A percentile compares a stretch with the other conserved stretches of the same genome.
Conservation (phyloP, 2,329 filamentous ascomycete species). For the Aaosphaeria arxii region DNA sequence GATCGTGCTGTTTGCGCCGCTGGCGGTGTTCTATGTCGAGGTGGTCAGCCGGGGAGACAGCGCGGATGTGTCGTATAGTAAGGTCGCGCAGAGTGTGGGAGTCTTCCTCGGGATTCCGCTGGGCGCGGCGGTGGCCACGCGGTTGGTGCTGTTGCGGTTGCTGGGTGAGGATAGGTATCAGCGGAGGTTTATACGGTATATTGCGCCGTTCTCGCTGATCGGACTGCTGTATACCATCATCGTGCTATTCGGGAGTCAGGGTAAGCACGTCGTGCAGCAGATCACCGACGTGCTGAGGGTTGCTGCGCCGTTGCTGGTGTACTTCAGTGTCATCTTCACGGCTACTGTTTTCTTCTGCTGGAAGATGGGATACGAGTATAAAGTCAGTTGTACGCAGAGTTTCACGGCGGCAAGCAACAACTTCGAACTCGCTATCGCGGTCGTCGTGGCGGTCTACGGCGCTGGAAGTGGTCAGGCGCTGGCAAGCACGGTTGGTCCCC, state of each 20-base stretch:
- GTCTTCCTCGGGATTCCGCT: conserved; percentile 83
- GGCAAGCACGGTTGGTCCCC: conserved; percentile 76
- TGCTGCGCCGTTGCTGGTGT: conserved; percentile 75
- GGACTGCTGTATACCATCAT: conserved; percentile 85
- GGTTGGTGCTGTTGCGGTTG: conserved; percentile 58
- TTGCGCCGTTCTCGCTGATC: conserved; percentile 73
- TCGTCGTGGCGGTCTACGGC: conserved; percentile 79
- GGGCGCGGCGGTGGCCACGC: conserved; percentile 73
- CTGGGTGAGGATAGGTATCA: conserved; percentile 63
- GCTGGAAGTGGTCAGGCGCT: conserved; percentile 75
- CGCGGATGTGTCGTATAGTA: conserved; percentile 55
- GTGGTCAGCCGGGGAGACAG: conserved; percentile 58
- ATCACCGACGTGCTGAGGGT: conserved; percentile 81
- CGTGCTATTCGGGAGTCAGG: conserved; percentile 81
- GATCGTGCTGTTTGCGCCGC: conserved; percentile 47
- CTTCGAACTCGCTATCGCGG: conserved; percentile 87
- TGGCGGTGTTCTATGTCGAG: conserved; percentile 56
- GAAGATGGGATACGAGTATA: conserved; percentile 72
- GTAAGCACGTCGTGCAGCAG: conserved; percentile 75
- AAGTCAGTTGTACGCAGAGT: conserved; percentile 70
- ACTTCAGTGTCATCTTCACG: conserved; percentile 75
- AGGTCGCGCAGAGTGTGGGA: conserved; percentile 75
- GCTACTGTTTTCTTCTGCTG: conserved; percentile 61
- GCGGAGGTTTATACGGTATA: conserved; percentile 64
- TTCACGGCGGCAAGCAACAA: conserved; percentile 93